Percentiles rank a stretch among this genome's conserved stretches.
phyloP scores from a whole-genome alignment of 129 eudicot genomes.

The Chrysanthemum lavandulifolium region DNA sequence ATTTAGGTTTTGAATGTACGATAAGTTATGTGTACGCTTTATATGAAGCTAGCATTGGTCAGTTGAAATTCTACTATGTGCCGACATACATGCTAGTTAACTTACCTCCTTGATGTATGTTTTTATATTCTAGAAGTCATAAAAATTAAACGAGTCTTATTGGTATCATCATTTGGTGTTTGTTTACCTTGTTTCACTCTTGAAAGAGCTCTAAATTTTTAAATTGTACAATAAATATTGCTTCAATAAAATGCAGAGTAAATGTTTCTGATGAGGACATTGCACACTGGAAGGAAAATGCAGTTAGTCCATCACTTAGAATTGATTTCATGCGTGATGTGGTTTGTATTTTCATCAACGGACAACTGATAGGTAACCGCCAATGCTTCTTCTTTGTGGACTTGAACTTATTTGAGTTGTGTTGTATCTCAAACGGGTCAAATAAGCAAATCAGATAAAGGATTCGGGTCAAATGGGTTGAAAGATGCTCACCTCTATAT shows the following conservation, averaged over 20 bases:
- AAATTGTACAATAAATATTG: conserved; percentile 14
- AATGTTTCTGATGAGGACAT: conserved; percentile 71
- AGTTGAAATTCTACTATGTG: too few relatives aligned
- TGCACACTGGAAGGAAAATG: conserved; percentile 63
- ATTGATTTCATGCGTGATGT: conserved; percentile 96
- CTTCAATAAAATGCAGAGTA: conserved; percentile 51
- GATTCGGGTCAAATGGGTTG: too few relatives aligned
- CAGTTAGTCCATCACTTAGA: conserved; percentile 53
- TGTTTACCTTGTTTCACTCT: conserved; percentile 8
- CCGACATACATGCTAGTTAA: too few relatives aligned
- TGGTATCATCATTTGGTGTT: conserved; percentile 13
- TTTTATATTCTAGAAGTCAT: neutral
- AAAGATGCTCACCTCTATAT: too few relatives aligned
- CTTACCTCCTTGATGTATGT: too few relatives aligned
- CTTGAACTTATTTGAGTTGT: neutral
- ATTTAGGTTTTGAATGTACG: too few relatives aligned
- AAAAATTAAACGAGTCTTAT: conserved; percentile 9
- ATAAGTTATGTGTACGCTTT: too few relatives aligned
- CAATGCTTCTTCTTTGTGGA: conserved; percentile 18
- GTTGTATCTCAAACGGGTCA: too few relatives aligned
- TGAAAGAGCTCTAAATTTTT: neutral
- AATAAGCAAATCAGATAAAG: too few relatives aligned
- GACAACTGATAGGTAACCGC: conserved; percentile 62
- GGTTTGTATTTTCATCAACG: conserved; percentile 74
- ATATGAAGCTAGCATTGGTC: too few relatives aligned